Evolutionary conservation across 2,329 filamentous ascomycete species (phyloP).

Genomic region (Aureobasidium leucospermi): DNA sequence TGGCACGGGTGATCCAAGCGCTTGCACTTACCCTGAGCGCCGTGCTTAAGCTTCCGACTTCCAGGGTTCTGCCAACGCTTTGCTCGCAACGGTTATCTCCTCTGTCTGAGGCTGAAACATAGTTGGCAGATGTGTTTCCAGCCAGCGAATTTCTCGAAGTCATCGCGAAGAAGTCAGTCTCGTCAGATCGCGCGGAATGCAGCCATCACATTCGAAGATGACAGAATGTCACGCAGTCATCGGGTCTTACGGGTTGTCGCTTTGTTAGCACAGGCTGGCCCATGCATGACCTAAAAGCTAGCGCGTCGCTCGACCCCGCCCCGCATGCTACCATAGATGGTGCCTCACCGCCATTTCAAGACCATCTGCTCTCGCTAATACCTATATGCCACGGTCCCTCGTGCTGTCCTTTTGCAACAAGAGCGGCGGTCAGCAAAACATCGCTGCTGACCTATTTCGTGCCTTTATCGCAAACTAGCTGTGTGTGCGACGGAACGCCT

Average conservation of each 20-base stretch:
- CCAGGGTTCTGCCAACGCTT: constrained; percentile 7
- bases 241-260: neutral
- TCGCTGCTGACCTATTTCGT: constrained; percentile 4
- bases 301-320: constrained; percentile 8
- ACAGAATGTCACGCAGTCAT: constrained; percentile 4
- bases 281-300: constrained; percentile 8
- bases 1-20: neutral
- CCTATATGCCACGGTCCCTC: constrained; percentile 7
- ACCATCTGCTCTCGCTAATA: constrained; percentile 4
- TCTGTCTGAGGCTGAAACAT: constrained; percentile 13
- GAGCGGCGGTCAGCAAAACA: constrained; percentile 10
- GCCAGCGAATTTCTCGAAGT: neutral
- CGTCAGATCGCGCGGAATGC: neutral
- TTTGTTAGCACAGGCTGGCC: neutral
- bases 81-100: constrained; percentile 8
- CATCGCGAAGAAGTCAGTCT: neutral
- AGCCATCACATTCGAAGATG: neutral
- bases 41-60: neutral
- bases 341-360: constrained; percentile 16
- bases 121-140: neutral
- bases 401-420: constrained; percentile 4
- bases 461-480: neutral
- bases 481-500: constrained; percentile 6
- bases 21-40: neutral
- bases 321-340: constrained; percentile 18